Evolutionary conservation across 2,329 filamentous ascomycete species (phyloP).

Genomic region (Penicillium paneum): DNA sequence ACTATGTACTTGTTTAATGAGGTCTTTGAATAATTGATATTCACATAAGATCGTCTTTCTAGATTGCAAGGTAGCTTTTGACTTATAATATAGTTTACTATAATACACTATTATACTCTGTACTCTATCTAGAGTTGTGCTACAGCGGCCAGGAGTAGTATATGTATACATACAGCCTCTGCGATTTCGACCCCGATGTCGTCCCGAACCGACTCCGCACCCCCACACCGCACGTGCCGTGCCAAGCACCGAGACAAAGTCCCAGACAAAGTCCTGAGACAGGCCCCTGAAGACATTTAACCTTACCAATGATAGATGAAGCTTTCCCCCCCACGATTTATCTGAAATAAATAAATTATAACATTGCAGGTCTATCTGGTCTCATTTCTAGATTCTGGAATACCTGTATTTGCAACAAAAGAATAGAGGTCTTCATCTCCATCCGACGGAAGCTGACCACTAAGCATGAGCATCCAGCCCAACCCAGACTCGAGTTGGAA

Average conservation of each 20-base stretch:
- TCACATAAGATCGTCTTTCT: too few species aligned
- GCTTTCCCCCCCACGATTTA: not conserved
- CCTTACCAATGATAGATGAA: not conserved
- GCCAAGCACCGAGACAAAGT: not conserved
- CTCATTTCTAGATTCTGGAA: conserved; percentile 39
- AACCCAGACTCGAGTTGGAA: conserved; percentile 1
- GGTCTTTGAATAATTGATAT: too few species aligned
- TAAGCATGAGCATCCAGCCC: conserved; percentile 6
- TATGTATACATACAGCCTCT: too few species aligned
- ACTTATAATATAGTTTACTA: too few species aligned
- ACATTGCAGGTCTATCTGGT: not conserved
- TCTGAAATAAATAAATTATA: not conserved
- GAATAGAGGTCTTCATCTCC: conserved; percentile 2
- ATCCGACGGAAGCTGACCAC: not conserved
- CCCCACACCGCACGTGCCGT: too few species aligned
- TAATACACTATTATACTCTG: too few species aligned
- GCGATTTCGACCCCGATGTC: too few species aligned
- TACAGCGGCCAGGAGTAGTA: too few species aligned
- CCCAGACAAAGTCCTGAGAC: not conserved
- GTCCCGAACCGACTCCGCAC: too few species aligned
- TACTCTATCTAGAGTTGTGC: too few species aligned
- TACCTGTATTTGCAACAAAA: not conserved
- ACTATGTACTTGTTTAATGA: too few species aligned
- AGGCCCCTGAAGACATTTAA: not conserved
- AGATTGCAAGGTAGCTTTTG: too few species aligned